Conservation (phyloP, 768 basidiomycete genomes). For the Agrocybe praecox region DNA sequence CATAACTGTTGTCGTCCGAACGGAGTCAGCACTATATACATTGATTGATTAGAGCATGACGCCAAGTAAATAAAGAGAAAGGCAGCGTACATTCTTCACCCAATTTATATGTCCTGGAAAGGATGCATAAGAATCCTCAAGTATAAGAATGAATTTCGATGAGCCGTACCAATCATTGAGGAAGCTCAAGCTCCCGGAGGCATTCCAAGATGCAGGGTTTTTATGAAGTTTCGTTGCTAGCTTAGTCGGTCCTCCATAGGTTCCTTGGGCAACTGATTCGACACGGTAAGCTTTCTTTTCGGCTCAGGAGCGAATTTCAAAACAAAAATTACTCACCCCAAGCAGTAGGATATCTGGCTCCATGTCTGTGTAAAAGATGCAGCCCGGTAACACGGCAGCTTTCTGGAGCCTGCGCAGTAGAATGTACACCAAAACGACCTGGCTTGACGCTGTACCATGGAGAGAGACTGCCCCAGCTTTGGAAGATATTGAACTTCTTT, state of each 20-base stretch:
- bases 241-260: neutral
- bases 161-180: neutral
- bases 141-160: neutral
- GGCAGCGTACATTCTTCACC: neutral
- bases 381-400: neutral
- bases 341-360: slow-evolving; percentile 13
- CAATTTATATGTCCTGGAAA: slow-evolving; percentile 3
- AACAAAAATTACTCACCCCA: slow-evolving; percentile 46
- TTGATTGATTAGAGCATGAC: neutral
- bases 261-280: neutral
- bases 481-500: slow-evolving; percentile 65
- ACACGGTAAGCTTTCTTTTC: too few relatives aligned
- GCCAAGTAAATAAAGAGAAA: neutral
- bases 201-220: neutral
- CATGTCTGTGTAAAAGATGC: slow-evolving; percentile 3
- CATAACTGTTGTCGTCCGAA: slow-evolving; percentile 4
- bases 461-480: slow-evolving; percentile 82
- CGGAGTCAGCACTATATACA: neutral
- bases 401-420: slow-evolving; percentile 53
- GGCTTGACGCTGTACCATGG: slow-evolving; percentile 82
- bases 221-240: neutral
- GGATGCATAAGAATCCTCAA: neutral
- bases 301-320: neutral
- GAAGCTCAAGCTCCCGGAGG: neutral
- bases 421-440: slow-evolving; percentile 72